Evolutionary conservation across 768 basidiomycete species (phyloP), one percentile per base, ranked within the genome.

Genomic region (Panus rudis): DNA sequence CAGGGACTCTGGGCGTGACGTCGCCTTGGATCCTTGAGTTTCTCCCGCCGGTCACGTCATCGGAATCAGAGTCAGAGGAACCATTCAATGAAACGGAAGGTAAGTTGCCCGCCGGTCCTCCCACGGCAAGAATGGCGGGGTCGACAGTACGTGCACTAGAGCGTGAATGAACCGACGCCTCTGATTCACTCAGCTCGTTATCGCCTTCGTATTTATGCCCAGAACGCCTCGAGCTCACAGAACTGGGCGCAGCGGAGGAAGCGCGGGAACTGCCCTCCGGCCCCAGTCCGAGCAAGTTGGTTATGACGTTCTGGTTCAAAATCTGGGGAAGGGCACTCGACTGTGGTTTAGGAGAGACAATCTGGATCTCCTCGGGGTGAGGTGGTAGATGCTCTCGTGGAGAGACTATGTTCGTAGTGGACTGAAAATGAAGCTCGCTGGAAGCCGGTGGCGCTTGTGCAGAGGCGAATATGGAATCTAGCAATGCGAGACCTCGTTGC

Each of bases 381-480:
- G 55, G 21, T 1, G 56, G 48, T 11, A 52, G 41, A 13, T n/a
- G 49, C 28, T 20, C 22, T 37, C 34, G 22, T 4, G 54, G 60
- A n/a, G n/a, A n/a, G n/a, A 26, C 55, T 48, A 22, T 66, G 61
- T 2, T 48, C 60, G 35, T 57, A 43, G 52, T 43, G 1, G 53
- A 47, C 5, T 50, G 52, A 1, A 53, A 21, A 1, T 54, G 48
- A 12, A 50, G 41, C 13, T n/a, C 46, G 31, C 20, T 17, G 37
- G 39, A 22, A 3, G 54, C 59, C 10, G 33, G 13, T n/a, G 51
- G 48, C 14, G 47, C 63, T 4, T 78, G 26, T 14, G 46, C 85
- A 4, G 84, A 88, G 3, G 85, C 85, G 56, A 89, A 88, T 31
- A 89, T 84, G 11, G 75, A 71, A 50, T 83, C 69, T 13, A 89